These are phyloP conservation scores for Apiotrichum akiyoshidainum DNA, from an alignment of 1,284 basidiomycete species.

Conservation along the genomic window DNA sequence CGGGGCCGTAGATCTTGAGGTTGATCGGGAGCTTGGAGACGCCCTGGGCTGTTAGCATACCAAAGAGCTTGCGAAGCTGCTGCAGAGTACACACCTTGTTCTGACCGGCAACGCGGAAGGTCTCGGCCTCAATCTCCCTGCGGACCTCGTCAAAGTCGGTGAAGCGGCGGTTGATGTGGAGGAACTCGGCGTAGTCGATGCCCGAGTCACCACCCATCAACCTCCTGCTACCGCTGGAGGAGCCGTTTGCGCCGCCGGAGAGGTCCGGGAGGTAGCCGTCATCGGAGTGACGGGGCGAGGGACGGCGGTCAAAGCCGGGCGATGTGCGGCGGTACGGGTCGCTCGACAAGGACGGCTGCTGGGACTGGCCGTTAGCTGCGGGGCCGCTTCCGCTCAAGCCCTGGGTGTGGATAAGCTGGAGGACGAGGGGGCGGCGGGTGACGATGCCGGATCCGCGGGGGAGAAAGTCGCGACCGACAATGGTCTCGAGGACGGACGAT, in stretches of 20 bases:
- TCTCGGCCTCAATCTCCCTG: conserved; percentile 97
- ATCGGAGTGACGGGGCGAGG: conserved; percentile 11
- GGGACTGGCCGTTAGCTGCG: background rate
- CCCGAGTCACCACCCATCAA: conserved; percentile 39
- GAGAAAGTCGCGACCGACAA: conserved; percentile 93
- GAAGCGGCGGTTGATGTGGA: conserved; percentile 93
- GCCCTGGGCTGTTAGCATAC: conserved; percentile 53
- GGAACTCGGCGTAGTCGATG: conserved; percentile 92
- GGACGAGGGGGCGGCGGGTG: conserved; percentile 87
- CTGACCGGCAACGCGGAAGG: conserved; percentile 93
- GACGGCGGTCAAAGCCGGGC: background rate
- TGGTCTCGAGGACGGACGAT: conserved; percentile 60
- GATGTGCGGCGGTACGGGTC: background rate
- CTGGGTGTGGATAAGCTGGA: conserved; percentile 90
- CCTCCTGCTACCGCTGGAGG: conserved; percentile 13
- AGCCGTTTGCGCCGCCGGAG: conserved; percentile 25
- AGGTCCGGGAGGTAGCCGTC: conserved; percentile 44
- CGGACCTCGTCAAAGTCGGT: conserved; percentile 92
- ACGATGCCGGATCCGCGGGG: conserved; percentile 75
- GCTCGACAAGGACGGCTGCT: too few species aligned
- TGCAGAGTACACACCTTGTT: conserved; percentile 63
- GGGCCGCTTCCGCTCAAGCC: conserved; percentile 13
- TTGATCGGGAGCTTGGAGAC: conserved; percentile 94
- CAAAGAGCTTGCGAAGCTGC: background rate
- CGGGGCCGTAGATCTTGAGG: conserved; percentile 88